Conservation (phyloP, 2,329 filamentous ascomycete species). For the Stagonosporopsis cucurbitacearum region DNA sequence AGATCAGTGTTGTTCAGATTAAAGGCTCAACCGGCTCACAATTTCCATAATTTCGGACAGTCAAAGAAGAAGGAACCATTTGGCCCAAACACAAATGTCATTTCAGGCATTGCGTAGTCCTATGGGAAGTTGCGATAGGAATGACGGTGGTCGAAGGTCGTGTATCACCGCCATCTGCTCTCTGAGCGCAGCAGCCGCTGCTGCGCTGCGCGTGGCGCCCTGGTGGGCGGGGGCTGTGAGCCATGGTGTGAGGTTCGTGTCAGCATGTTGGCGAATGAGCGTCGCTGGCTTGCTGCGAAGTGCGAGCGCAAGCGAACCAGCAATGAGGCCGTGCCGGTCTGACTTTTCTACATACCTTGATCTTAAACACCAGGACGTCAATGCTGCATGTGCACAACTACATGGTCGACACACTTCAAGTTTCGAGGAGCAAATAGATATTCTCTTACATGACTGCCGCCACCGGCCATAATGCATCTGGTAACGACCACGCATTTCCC, state of each 20-base stretch:
- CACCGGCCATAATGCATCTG: background rate
- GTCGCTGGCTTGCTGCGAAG: conserved; percentile 4
- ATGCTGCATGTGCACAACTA: background rate
- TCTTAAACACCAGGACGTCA: background rate
- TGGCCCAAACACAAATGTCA: conserved; percentile 47
- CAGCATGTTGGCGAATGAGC: conserved; percentile 2
- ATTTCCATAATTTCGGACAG: conserved; percentile 47
- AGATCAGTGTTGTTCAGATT: conserved; percentile 24
- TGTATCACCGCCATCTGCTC: conserved; percentile 11
- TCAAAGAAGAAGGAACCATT: conserved; percentile 48
- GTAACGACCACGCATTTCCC: no score
- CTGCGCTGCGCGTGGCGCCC: conserved; percentile 15
- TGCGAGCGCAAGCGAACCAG: conserved; percentile 12
- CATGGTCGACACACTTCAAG: background rate
- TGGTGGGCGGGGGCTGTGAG: conserved; percentile 14
- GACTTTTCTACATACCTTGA: background rate
- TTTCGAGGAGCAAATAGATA: background rate
- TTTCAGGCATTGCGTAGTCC: conserved; percentile 40
- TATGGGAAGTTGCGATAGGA: conserved; percentile 3
- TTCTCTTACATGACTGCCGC: background rate
- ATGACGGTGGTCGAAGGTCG: background rate
- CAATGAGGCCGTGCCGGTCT: background rate
- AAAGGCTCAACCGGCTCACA: conserved; percentile 25
- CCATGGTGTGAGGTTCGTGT: conserved; percentile 6
- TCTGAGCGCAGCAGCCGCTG: background rate